Evolutionary conservation across 345 rosid genomes (phyloP).

Genomic region (Camelina laxa): DNA sequence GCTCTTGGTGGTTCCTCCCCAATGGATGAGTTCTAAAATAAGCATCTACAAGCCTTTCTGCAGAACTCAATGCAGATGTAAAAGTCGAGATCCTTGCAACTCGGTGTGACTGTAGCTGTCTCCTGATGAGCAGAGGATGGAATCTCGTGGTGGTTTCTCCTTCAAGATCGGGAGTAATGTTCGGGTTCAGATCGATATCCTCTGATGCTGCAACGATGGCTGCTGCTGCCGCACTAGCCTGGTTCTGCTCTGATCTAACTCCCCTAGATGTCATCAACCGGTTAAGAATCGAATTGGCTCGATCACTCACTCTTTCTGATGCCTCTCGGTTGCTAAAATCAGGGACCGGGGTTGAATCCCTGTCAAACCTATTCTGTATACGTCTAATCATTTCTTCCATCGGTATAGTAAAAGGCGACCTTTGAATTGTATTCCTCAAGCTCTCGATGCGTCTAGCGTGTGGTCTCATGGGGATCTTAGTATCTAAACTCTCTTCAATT

Average conservation of each 20-base stretch:
- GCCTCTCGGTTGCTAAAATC: conserved; percentile 58
- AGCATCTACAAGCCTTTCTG: conserved; percentile 63
- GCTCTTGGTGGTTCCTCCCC: conserved; percentile 72
- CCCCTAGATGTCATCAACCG: conserved; percentile 76
- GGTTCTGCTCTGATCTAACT: conserved; percentile 71
- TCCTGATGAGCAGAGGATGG: conserved; percentile 59
- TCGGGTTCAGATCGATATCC: conserved; percentile 61
- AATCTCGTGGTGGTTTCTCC: conserved; percentile 54
- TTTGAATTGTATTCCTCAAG: conserved; percentile 76
- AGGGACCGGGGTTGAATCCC: conserved; percentile 54
- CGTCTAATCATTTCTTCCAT: conserved; percentile 87
- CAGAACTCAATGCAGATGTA: conserved; percentile 57
- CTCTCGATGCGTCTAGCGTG: conserved; percentile 82
- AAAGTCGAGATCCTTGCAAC: conserved; percentile 53
- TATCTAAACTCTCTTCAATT: conserved; percentile 59
- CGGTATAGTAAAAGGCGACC: conserved; percentile 66
- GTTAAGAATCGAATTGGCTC: conserved; percentile 57
- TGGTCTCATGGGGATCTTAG: conserved; percentile 85
- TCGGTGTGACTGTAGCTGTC: conserved; percentile 65
- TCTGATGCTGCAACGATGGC: conserved; percentile 51
- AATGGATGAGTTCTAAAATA: conserved; percentile 55
- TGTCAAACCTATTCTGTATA: conserved; percentile 73
- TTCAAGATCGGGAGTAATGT: conserved; percentile 56
- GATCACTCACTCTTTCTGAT: conserved; percentile 48
- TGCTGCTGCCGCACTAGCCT: conserved; percentile 49